Conservation (phyloP, 805 yeast species). For the Hanseniaspora occidentalis region DNA sequence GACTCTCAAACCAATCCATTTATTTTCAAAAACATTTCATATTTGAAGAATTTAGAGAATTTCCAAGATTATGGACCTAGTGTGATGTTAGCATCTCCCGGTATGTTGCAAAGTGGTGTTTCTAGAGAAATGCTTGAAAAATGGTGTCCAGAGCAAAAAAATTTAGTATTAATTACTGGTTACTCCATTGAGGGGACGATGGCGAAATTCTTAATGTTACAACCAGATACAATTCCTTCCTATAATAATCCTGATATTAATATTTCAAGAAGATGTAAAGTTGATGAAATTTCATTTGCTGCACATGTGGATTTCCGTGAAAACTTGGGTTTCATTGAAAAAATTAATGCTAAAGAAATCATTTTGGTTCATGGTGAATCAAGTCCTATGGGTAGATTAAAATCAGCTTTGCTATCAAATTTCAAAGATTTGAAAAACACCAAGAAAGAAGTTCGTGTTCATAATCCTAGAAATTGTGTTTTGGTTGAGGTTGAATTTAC, state of each 20-base stretch:
- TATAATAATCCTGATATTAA: constrained; percentile 65
- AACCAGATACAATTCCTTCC: constrained; percentile 85
- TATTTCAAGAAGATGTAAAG: constrained; percentile 74
- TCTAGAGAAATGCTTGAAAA: constrained; percentile 82
- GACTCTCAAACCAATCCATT: constrained; percentile 83
- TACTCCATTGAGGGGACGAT: constrained; percentile 97
- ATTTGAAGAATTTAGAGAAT: constrained; percentile 64
- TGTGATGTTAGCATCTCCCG: constrained; percentile 94
- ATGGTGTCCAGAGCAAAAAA: constrained; percentile 96
- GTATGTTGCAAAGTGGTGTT: constrained; percentile 95
- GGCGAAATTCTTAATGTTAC: constrained; percentile 82
- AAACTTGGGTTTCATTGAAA: constrained; percentile 80
- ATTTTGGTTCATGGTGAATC: constrained; percentile 95
- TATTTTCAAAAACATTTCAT: constrained; percentile 73
- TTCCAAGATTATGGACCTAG: constrained; percentile 93
- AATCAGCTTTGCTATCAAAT: constrained; percentile 82
- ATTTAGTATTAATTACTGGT: constrained; percentile 82
- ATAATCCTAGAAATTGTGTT: constrained; percentile 85
- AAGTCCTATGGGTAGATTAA: constrained; percentile 96
- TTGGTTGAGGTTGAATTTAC: constrained; percentile 64
- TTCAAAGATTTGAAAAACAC: constrained; percentile 74
- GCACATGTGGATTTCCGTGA: constrained; percentile 98
- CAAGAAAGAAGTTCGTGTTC: constrained; percentile 80
- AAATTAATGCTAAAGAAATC: constrained; percentile 72
- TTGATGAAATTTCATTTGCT: constrained; percentile 96